These are phyloP conservation scores for Sphagnum fallax DNA, from an alignment of 228 moss, liverwort and hornwort species.

Conservation along the genomic window DNA sequence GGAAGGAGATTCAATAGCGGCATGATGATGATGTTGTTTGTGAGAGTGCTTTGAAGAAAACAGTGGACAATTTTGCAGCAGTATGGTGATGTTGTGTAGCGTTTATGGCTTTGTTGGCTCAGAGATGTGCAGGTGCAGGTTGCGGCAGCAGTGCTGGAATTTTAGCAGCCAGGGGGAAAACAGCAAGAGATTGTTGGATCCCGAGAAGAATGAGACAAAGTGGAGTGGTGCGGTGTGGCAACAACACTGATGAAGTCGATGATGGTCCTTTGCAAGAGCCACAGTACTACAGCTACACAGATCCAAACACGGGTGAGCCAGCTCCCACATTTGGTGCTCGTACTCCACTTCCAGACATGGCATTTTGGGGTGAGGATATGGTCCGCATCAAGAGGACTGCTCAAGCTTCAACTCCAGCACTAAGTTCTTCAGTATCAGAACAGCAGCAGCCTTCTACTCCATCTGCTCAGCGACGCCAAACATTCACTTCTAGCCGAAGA, in stretches of 20 bases:
- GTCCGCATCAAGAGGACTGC: slow-evolving; percentile 34
- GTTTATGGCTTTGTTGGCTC: no score
- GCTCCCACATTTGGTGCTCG: slow-evolving; percentile 65
- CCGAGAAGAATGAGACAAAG: background rate
- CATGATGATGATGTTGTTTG: no score
- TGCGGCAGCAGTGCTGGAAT: no score
- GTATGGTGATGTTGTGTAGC: no score
- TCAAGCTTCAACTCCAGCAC: slow-evolving; percentile 28
- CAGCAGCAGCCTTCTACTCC: background rate
- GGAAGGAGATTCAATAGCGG: no score
- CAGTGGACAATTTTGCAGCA: no score
- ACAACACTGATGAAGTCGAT: slow-evolving; percentile 45
- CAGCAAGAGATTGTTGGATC: no score
- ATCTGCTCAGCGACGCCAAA: background rate
- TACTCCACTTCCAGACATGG: slow-evolving; percentile 42
- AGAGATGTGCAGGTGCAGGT: no score
- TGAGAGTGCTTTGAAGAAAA: no score
- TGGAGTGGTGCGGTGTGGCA: slow-evolving; percentile 32
- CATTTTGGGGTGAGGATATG: slow-evolving; percentile 84
- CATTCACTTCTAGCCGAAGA: slow-evolving; percentile 28
- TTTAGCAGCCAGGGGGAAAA: no score
- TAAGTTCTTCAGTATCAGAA: slow-evolving; percentile 2
- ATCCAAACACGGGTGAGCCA: slow-evolving; percentile 75
- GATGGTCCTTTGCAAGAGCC: slow-evolving; percentile 44
- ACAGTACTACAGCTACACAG: slow-evolving; percentile 64